A percentile compares a stretch with the other conserved stretches of the same genome.
These are phyloP conservation scores for Rubroboletus satanas DNA, from an alignment of 768 basidiomycete genomes.

Conservation along the genomic window DNA sequence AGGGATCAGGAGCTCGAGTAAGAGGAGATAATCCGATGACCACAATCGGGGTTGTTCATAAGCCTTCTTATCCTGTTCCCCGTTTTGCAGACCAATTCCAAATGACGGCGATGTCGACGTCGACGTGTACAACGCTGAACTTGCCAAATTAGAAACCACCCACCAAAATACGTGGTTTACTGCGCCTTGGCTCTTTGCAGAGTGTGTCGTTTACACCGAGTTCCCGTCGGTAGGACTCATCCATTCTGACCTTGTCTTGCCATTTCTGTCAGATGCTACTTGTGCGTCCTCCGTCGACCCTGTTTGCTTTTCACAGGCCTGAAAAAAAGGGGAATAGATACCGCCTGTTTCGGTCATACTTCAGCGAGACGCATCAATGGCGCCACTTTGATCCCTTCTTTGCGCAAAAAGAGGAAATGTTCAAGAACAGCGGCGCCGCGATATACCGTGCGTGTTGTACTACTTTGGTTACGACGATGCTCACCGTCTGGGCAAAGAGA, in stretches of 20 bases:
- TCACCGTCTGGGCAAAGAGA: constrained; percentile 41
- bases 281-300: constrained; percentile 41
- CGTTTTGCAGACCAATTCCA: constrained; percentile 52
- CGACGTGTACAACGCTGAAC: constrained; percentile 72
- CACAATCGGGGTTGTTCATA: neutral
- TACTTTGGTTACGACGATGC: neutral
- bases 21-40: constrained; percentile 17
- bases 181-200: constrained; percentile 94
- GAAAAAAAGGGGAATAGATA: constrained; percentile 49
- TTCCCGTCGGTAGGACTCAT: neutral
- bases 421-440: constrained; percentile 71
- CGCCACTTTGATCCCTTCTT: constrained; percentile 78
- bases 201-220: constrained; percentile 47
- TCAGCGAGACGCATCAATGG: constrained; percentile 69
- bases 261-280: constrained; percentile 53
- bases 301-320: neutral
- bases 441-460: constrained; percentile 60
- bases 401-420: constrained; percentile 73
- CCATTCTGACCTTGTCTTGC: neutral
- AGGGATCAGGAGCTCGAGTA: constrained; percentile 69
- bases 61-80: neutral
- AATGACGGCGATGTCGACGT: constrained; percentile 71
- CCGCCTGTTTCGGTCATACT: constrained; percentile 72
- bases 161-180: constrained; percentile 79
- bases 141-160: constrained; percentile 46